Evolutionary conservation across 1,284 basidiomycete genomes (phyloP), one percentile per base, ranked within the genome.

Genomic region (Naganishia sp.): DNA sequence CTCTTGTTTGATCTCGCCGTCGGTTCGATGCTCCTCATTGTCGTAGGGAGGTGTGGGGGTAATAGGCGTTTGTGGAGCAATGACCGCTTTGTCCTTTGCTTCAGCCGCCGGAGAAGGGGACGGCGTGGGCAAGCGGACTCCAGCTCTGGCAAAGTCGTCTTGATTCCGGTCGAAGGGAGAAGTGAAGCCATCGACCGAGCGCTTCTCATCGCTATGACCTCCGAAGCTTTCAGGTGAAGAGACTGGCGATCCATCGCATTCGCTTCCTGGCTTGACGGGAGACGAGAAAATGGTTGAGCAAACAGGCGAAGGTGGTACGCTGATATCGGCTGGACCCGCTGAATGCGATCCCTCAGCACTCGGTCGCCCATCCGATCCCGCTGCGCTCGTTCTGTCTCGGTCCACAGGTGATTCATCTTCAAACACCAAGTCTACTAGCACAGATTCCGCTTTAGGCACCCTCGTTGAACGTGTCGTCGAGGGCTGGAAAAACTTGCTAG

Each of bases 1-100:
- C 52, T 69, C 63, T 44, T 88, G 86, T 21, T 53, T 28, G 16
- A 55, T 11, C 9, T 56, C 57, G 33, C 9, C n/a, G 21, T 50
- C 39, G 11, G n/a, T 44, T 42, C 18, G 42, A 25, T 16, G 28
- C 31, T 18, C 55, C 21, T 23, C 33, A 10, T 43, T 25, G 23
- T 45, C 23, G n/a, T 43, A 44, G 48, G 48, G 45, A 13, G 11
- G 23, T 48, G 13, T 25, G 7, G 23, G 16, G 13, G 15, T 7
- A 6, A 39, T 36, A 23, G 53, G 36, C 7, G 53, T 55, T 54
- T 45, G 33, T 7, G 55, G 56, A 23, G 23, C n/a, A n/a, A 53
- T 16, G 18, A 45, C 43, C 23, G 23, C 49, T 25, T 53, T 42
- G 21, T 23, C 31, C 23, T 59, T 54, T n/a, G 50, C 64, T 39